Conservation (phyloP, 257 asterid genomes). For the Cordia subcordata region DNA sequence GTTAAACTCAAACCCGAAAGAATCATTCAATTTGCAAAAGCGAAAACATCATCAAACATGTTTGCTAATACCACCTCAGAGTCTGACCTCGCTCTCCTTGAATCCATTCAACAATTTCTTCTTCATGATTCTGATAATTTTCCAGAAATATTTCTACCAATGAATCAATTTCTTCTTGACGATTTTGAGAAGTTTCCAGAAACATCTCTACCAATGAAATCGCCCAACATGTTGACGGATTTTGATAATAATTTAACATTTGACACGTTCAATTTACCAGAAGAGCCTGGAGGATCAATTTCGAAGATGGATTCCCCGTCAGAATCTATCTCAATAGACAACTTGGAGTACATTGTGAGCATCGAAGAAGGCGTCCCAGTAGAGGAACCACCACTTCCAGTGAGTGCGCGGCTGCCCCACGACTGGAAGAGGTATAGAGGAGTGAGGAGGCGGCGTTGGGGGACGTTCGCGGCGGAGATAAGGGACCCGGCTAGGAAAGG, state of each 20-base stretch:
- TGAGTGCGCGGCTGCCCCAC: background rate
- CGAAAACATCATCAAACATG: too few species aligned
- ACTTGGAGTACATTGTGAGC: background rate
- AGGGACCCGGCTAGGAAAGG: constrained; percentile 27
- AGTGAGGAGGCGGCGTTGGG: constrained; percentile 39
- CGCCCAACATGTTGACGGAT: too few species aligned
- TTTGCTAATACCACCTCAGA: background rate
- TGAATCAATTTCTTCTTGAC: too few species aligned
- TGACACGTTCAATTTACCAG: too few species aligned
- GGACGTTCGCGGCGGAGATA: constrained; percentile 34
- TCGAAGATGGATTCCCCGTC: too few species aligned
- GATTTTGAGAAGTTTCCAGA: too few species aligned
- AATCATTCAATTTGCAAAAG: too few species aligned
- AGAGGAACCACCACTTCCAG: background rate
- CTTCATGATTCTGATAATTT: constrained; percentile 10
- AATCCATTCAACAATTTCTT: constrained; percentile 5
- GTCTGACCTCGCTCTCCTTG: constrained; percentile 4
- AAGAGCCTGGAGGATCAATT: too few species aligned
- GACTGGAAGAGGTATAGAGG: constrained; percentile 32
- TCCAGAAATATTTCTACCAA: constrained; percentile 10
- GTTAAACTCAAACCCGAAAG: too few species aligned
- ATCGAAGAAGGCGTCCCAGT: background rate
- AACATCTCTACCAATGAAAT: too few species aligned
- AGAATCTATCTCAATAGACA: too few species aligned
- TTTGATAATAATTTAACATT: too few species aligned